Percentiles rank a stretch among this genome's conserved stretches.
These are phyloP conservation scores for Paecilomyces dactylethromorphus DNA, from an alignment of 2,329 filamentous ascomycete species.

Conservation along the genomic window DNA sequence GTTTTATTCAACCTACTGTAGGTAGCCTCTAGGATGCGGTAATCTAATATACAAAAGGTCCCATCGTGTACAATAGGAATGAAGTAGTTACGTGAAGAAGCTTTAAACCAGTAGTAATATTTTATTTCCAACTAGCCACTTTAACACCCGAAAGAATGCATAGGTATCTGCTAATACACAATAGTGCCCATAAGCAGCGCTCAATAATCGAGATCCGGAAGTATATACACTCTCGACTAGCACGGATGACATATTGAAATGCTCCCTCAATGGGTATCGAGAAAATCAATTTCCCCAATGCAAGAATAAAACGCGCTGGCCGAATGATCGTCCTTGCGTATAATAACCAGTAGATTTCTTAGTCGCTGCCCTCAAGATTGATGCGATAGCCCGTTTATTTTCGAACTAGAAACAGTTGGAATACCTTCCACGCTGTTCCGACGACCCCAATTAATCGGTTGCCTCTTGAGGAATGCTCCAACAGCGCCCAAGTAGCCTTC, in stretches of 20 bases:
- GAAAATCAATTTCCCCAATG: background rate
- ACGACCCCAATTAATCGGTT: conserved; percentile 86
- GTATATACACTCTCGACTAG: background rate
- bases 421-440: conserved; percentile 63
- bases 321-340: background rate
- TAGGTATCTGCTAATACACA: background rate
- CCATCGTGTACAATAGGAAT: background rate
- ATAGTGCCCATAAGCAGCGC: background rate
- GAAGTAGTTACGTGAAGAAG: background rate
- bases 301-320: background rate
- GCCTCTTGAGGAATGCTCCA: conserved; percentile 85
- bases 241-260: background rate
- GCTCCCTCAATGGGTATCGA: background rate
- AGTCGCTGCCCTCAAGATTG: background rate
- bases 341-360: background rate
- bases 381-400: conserved; percentile 1
- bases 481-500: conserved; percentile 94
- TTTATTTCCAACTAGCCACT: background rate
- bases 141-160: background rate
- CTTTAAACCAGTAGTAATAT: background rate
- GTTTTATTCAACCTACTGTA: background rate
- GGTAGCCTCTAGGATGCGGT: background rate
- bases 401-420: conserved; percentile 10
- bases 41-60: background rate
- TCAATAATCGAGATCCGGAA: background rate